These are phyloP conservation scores for Metschnikowia proteae DNA, from an alignment of 805 yeast genomes.

Conservation along the genomic window DNA sequence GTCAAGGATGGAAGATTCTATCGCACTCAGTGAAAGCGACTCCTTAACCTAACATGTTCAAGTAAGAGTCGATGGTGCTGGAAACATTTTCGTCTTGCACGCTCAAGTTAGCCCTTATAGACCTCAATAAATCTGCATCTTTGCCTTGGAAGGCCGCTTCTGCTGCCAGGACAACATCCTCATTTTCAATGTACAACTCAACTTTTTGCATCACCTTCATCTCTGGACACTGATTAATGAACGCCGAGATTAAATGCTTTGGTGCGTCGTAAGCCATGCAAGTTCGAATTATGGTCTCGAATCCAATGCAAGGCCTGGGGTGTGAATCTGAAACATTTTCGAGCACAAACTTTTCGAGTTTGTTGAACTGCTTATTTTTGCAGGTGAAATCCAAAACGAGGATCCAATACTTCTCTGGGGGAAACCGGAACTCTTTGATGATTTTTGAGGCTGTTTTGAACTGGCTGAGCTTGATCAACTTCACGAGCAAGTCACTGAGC, in stretches of 20 bases:
- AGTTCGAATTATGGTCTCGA: constrained; percentile 56
- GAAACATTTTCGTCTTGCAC: constrained; percentile 10
- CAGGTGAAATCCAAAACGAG: constrained; percentile 48
- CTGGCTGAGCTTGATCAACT: constrained; percentile 43
- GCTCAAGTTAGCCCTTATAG: constrained; percentile 6
- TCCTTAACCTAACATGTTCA: constrained; percentile 8
- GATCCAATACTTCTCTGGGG: constrained; percentile 55
- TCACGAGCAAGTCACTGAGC: constrained; percentile 22
- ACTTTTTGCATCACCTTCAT: constrained; percentile 45
- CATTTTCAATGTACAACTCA: constrained; percentile 49
- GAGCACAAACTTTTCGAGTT: constrained; percentile 39
- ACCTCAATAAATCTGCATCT: constrained; percentile 24
- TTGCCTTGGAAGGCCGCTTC: constrained; percentile 45
- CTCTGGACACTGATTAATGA: constrained; percentile 50
- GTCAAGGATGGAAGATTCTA: constrained; percentile 16
- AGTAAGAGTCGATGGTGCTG: constrained; percentile 10
- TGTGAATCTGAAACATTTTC: constrained; percentile 12
- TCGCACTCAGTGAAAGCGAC: background rate
- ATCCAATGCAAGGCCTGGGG: constrained; percentile 66
- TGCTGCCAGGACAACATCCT: constrained; percentile 49
- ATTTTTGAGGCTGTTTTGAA: constrained; percentile 45
- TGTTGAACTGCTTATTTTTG: constrained; percentile 49
- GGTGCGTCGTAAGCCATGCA: constrained; percentile 50
- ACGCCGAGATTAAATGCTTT: constrained; percentile 54
- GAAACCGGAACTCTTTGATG: constrained; percentile 50